phyloP scores from a whole-genome alignment of 805 yeast species.

The Kodamaea lidongshanica region DNA sequence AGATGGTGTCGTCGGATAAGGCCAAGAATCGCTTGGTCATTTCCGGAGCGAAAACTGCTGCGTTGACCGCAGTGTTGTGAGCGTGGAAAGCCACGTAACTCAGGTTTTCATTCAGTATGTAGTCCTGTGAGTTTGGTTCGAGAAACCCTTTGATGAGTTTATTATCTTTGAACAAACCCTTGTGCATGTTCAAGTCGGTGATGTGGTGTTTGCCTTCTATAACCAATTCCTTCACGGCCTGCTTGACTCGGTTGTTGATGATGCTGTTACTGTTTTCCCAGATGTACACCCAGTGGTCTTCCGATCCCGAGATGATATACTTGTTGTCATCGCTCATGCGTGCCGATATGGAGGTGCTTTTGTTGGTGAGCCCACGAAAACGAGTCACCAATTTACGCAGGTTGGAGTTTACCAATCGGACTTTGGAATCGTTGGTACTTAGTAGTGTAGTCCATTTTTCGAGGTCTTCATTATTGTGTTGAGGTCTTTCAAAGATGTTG shows the following conservation, averaged over 20 bases:
- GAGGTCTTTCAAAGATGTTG: slow-evolving; percentile 34
- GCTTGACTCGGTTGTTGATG: slow-evolving; percentile 34
- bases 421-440: slow-evolving; percentile 76
- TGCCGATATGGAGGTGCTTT: slow-evolving; percentile 68
- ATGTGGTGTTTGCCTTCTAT: slow-evolving; percentile 30
- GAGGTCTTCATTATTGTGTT: slow-evolving; percentile 9
- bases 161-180: slow-evolving; percentile 24
- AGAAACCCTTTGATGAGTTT: slow-evolving; percentile 24
- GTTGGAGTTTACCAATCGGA: slow-evolving; percentile 57
- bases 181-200: slow-evolving; percentile 24
- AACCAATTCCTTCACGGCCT: slow-evolving; percentile 29
- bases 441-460: slow-evolving; percentile 40
- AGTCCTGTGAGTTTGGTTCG: slow-evolving; percentile 15
- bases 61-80: slow-evolving; percentile 66
- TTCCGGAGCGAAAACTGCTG: slow-evolving; percentile 72
- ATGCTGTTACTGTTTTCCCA: slow-evolving; percentile 55
- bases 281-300: slow-evolving; percentile 78
- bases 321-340: slow-evolving; percentile 49
- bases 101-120: slow-evolving; percentile 44
- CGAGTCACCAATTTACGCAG: slow-evolving; percentile 54
- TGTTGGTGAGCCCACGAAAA: slow-evolving; percentile 69
- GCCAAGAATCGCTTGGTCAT: slow-evolving; percentile 58
- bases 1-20: slow-evolving; percentile 73
- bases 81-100: slow-evolving; percentile 72
- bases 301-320: slow-evolving; percentile 72